A percentile compares a stretch with the other conserved stretches of the same genome.
These are phyloP conservation scores for Achaetomium macrosporum DNA, from an alignment of 2,329 filamentous ascomycete genomes.

Conservation along the genomic window DNA sequence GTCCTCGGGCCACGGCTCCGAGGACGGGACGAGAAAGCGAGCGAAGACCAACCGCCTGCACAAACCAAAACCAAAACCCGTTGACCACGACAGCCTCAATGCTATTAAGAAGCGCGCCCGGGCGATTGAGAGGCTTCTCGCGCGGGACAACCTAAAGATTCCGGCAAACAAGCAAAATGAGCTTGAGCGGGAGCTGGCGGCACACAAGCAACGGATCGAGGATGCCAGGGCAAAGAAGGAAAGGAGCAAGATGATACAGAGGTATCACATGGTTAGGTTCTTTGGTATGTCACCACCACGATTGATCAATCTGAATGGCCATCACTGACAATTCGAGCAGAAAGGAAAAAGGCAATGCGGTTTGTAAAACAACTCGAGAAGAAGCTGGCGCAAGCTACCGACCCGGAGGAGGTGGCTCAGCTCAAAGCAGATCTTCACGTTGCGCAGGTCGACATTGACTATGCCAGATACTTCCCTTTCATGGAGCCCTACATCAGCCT, in stretches of 20 bases:
- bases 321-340: conserved; percentile 33
- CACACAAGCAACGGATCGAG: conserved; percentile 58
- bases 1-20: conserved; percentile 11
- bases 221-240: conserved; percentile 55
- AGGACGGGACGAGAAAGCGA: conserved; percentile 26
- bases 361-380: conserved; percentile 59
- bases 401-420: conserved; percentile 44
- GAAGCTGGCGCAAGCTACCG: conserved; percentile 47
- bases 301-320: neutral
- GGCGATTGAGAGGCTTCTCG: conserved; percentile 61
- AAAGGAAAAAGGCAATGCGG: conserved; percentile 66
- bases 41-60: conserved; percentile 26
- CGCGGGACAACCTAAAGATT: conserved; percentile 50
- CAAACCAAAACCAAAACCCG: conserved; percentile 32
- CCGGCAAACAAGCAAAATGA: conserved; percentile 63
- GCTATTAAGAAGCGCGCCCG: conserved; percentile 67
- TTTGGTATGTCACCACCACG: conserved; percentile 54
- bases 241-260: conserved; percentile 64
- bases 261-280: conserved; percentile 80
- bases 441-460: conserved; percentile 68
- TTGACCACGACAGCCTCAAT: conserved; percentile 46
- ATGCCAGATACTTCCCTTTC: conserved; percentile 66
- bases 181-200: conserved; percentile 64
- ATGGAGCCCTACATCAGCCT: conserved; percentile 64
- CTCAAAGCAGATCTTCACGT: conserved; percentile 57